phyloP scores from a whole-genome alignment of 352 stramenopile genomes.

The Globisporangium canariense region DNA sequence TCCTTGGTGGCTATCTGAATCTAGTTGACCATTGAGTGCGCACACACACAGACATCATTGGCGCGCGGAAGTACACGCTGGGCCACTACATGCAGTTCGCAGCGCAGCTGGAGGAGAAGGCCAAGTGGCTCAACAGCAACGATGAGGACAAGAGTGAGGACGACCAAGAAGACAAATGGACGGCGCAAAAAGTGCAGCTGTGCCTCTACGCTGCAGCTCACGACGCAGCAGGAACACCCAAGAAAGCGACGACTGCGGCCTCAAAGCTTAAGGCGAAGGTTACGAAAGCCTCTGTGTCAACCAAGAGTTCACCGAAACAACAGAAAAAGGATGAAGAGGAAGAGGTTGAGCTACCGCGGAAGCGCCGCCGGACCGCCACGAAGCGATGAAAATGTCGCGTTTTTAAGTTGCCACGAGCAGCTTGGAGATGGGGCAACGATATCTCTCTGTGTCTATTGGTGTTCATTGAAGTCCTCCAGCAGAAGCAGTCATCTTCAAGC shows the following conservation, averaged over 20 bases:
- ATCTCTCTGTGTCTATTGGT: too few relatives aligned
- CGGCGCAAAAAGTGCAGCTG: constrained; percentile 62
- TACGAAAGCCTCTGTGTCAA: not conserved
- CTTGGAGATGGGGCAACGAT: not conserved
- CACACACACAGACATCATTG: constrained; percentile 43
- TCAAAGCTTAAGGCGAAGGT: constrained; percentile 15
- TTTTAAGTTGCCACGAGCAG: not conserved
- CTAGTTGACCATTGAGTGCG: not conserved
- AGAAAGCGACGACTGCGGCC: not conserved
- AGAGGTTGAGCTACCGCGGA: constrained; percentile 15
- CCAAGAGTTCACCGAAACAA: constrained; percentile 5
- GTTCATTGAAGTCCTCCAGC: too few relatives aligned
- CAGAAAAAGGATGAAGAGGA: constrained; percentile 15
- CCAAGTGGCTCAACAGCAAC: constrained; percentile 44
- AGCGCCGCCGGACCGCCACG: constrained; percentile 9
- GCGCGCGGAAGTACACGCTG: constrained; percentile 75
- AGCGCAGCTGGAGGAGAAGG: constrained; percentile 50
- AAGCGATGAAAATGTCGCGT: not conserved
- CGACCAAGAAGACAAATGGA: constrained; percentile 40
- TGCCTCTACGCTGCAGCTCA: constrained; percentile 56
- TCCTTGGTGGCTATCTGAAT: too few relatives aligned
- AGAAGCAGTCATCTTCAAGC: too few relatives aligned
- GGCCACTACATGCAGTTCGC: constrained; percentile 64
- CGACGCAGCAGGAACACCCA: constrained; percentile 4
- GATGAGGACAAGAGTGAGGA: constrained; percentile 13